Evolutionary conservation across 2,329 filamentous ascomycete genomes (phyloP).

Genomic region (Ascocoryne sarcoides): DNA sequence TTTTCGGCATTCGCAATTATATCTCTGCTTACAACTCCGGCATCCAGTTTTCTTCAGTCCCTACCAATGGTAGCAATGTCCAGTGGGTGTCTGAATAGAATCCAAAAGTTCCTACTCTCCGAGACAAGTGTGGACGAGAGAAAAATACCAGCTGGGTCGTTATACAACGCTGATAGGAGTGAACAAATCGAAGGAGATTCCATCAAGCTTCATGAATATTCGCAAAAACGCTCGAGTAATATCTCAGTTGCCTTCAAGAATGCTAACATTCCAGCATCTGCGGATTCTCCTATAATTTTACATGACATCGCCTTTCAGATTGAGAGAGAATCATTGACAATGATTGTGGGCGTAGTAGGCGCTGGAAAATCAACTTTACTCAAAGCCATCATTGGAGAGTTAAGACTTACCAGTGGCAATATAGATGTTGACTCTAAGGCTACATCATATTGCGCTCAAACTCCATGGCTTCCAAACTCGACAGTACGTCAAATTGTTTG

Average conservation of each 20-base stretch:
- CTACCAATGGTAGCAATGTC: constrained; percentile 11
- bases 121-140: constrained; percentile 4
- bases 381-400: constrained; percentile 23
- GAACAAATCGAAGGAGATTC: not conserved
- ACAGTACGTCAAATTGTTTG: constrained; percentile 34
- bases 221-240: not conserved
- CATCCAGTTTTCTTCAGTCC: constrained; percentile 7
- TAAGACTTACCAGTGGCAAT: constrained; percentile 4
- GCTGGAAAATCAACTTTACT: constrained; percentile 26
- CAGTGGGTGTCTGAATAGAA: constrained; percentile 10
- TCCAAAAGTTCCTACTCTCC: constrained; percentile 11
- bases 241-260: constrained; percentile 2
- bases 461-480: constrained; percentile 36
- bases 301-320: constrained; percentile 6
- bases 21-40: constrained; percentile 11
- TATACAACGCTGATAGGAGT: not conserved
- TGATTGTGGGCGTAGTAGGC: constrained; percentile 26
- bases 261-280: constrained; percentile 2
- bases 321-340: constrained; percentile 11
- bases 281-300: constrained; percentile 1
- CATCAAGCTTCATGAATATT: not conserved
- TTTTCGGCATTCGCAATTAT: constrained; percentile 15
- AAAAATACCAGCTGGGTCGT: not conserved
- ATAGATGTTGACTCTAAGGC: constrained; percentile 3
- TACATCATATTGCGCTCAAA: constrained; percentile 36